Evolutionary conservation across 2,329 filamentous ascomycete genomes (phyloP).

Genomic region (Epicoccum nigrum): DNA sequence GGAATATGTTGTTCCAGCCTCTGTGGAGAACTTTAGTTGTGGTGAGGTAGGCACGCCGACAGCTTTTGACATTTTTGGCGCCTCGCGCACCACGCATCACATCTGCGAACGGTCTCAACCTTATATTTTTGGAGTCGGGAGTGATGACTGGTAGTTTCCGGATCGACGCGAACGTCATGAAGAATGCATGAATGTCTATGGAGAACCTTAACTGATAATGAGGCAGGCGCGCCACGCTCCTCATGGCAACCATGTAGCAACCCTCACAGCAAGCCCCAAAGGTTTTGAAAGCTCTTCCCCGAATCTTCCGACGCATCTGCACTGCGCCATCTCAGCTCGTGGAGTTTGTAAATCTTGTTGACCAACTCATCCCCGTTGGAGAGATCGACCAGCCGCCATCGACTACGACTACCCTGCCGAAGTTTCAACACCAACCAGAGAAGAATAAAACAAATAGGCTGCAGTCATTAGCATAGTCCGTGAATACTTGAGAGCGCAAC

Average conservation of each 20-base stretch:
- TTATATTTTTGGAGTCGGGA: too few relatives aligned
- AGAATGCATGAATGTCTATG: too few relatives aligned
- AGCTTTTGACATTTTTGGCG: too few relatives aligned
- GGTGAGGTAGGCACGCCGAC: too few relatives aligned
- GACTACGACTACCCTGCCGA: not conserved
- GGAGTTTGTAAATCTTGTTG: not conserved
- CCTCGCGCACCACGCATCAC: too few relatives aligned
- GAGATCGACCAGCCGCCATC: not conserved
- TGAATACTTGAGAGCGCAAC: constrained; percentile 10
- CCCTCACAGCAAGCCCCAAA: not conserved
- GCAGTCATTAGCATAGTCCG: not conserved
- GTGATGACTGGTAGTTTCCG: too few relatives aligned
- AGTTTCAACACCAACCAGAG: not conserved
- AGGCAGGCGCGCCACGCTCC: not conserved
- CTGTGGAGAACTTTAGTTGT: too few relatives aligned
- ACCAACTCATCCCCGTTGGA: not conserved
- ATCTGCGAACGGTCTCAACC: too few relatives aligned
- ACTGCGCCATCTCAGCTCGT: not conserved
- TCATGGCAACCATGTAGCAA: not conserved
- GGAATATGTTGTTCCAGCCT: too few relatives aligned
- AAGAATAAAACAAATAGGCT: not conserved
- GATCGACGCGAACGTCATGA: too few relatives aligned
- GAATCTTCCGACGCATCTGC: not conserved
- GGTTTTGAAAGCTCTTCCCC: not conserved
- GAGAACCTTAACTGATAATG: too few relatives aligned